phyloP scores from a whole-genome alignment of 306 rosid species.

The Cucurbita argyrosperma region DNA sequence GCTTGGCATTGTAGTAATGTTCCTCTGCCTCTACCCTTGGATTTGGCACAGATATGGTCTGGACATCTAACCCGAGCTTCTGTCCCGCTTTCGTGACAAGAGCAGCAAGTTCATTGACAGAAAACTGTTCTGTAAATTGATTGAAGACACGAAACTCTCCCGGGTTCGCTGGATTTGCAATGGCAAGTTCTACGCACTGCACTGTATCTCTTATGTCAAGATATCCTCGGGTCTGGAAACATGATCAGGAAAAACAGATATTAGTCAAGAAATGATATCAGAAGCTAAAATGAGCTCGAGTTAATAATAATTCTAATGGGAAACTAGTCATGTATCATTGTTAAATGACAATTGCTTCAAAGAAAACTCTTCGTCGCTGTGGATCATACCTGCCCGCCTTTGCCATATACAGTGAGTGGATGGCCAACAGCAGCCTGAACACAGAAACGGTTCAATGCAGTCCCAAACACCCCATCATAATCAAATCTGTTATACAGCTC shows the following conservation, averaged over 20 bases:
- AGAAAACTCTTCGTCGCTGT: background rate
- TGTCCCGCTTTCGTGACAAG: conserved; percentile 70
- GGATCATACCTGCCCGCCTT: conserved; percentile 91
- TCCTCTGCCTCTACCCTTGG: conserved; percentile 97
- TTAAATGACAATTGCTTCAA: background rate
- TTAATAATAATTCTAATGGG: background rate
- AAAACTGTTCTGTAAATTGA: conserved; percentile 87
- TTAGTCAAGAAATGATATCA: background rate
- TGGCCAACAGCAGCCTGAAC: conserved; percentile 96
- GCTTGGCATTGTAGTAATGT: conserved; percentile 92
- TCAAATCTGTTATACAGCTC: conserved; percentile 69
- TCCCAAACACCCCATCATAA: conserved; percentile 89
- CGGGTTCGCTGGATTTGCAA: conserved; percentile 69
- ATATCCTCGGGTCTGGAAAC: conserved; percentile 75
- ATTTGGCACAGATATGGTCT: conserved; percentile 70
- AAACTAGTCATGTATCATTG: background rate
- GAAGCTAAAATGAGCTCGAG: background rate
- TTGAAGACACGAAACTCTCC: conserved; percentile 92
- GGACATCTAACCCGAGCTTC: conserved; percentile 68
- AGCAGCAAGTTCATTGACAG: conserved; percentile 69
- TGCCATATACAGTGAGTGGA: conserved; percentile 95
- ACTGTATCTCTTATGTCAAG: conserved; percentile 97
- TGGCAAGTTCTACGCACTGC: conserved; percentile 89
- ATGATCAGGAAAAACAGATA: background rate
- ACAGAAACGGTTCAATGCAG: conserved; percentile 91